Conservation (phyloP, 371 early-diverging fungal species). For the Actinomortierella ambigua region DNA sequence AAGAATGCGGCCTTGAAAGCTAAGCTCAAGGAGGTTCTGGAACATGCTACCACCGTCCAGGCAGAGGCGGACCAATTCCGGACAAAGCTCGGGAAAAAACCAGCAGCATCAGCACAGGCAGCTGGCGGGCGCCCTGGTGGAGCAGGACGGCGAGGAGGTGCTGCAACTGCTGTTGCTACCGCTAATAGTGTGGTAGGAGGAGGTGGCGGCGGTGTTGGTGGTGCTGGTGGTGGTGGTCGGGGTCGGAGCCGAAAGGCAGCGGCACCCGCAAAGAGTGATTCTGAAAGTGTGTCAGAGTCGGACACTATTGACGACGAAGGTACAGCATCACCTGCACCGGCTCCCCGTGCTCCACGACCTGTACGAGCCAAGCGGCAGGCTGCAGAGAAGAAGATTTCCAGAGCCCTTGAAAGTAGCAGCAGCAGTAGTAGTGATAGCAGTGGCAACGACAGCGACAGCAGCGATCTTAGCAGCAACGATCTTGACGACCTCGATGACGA, state of each 20-base stretch:
- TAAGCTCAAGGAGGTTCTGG: constrained; percentile 32
- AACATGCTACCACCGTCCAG: constrained; percentile 11
- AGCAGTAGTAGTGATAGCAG: not conserved
- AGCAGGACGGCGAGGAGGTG: no score
- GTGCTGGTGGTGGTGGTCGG: no score
- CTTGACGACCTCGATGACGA: not conserved
- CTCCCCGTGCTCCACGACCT: not conserved
- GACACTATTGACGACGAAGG: not conserved
- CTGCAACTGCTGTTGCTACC: no score
- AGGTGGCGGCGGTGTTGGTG: no score
- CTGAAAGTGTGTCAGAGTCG: constrained; percentile 1
- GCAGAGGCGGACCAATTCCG: constrained; percentile 9
- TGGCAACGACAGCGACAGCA: not conserved
- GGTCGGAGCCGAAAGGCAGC: not conserved
- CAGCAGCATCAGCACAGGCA: not conserved
- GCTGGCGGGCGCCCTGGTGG: no score
- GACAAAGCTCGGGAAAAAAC: not conserved
- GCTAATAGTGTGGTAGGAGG: no score
- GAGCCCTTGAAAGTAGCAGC: no score
- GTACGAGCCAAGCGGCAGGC: not conserved
- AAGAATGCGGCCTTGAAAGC: constrained; percentile 20
- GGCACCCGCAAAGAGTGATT: not conserved
- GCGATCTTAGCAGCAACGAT: not conserved
- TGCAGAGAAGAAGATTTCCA: no score
- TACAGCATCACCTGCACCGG: not conserved